Evolutionary conservation across 441 rosid species (phyloP).

Genomic region (Pelargonium australe): DNA sequence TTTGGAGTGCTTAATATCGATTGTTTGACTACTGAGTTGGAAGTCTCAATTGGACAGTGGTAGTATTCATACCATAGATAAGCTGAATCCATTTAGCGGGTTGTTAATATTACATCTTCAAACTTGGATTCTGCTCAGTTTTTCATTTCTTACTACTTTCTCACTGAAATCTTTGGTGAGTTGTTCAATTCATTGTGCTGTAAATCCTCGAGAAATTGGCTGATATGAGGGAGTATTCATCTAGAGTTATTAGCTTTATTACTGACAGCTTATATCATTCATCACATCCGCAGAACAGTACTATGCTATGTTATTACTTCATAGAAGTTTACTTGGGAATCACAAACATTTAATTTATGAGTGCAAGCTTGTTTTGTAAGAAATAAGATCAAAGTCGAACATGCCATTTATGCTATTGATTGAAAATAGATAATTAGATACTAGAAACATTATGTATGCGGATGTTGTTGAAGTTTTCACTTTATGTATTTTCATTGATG

Average conservation of each 20-base stretch:
- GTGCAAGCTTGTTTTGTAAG: background rate
- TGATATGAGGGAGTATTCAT: background rate
- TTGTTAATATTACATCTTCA: background rate
- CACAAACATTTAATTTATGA: background rate
- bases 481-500: background rate
- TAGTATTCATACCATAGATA: background rate
- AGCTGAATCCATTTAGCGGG: background rate
- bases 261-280: background rate
- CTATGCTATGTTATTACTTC: background rate
- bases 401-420: background rate
- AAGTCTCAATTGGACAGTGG: background rate
- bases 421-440: background rate
- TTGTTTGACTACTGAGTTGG: background rate
- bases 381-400: conserved; percentile 2
- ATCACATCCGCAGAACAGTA: background rate
- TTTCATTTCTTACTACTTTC: background rate
- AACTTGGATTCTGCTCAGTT: background rate
- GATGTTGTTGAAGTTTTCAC: background rate
- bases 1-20: background rate
- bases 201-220: background rate
- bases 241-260: background rate
- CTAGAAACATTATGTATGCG: background rate
- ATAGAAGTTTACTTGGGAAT: background rate
- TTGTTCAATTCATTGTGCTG: background rate
- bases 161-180: background rate